These are phyloP conservation scores for Pythium chondricola DNA, from an alignment of 352 stramenopile genomes.

Conservation along the genomic window DNA sequence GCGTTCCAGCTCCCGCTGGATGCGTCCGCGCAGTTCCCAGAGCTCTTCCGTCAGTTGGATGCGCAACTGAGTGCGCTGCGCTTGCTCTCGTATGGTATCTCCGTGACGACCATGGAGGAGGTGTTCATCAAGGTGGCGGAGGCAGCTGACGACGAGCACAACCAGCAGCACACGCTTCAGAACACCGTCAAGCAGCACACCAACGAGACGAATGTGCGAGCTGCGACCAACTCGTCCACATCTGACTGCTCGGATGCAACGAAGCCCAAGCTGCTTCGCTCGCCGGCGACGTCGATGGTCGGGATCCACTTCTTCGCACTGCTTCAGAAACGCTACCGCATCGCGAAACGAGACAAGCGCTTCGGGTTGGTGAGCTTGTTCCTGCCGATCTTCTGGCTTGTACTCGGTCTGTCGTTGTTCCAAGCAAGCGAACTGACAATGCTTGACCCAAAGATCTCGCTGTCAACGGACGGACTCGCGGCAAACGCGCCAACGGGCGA, in stretches of 20 bases:
- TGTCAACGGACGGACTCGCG: conserved; percentile 14
- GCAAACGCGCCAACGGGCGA: neutral
- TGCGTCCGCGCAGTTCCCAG: conserved; percentile 37
- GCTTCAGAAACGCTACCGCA: conserved; percentile 50
- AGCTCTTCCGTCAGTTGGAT: conserved; percentile 61
- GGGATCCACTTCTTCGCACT: conserved; percentile 35
- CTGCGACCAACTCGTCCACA: conserved; percentile 1
- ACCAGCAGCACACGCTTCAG: conserved; percentile 20
- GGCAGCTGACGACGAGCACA: conserved; percentile 12
- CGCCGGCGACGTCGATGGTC: neutral
- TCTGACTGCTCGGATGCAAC: neutral
- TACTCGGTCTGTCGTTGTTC: conserved; percentile 46
- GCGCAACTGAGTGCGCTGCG: conserved; percentile 26
- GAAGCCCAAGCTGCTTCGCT: neutral
- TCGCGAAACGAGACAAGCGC: conserved; percentile 57
- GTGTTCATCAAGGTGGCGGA: conserved; percentile 87
- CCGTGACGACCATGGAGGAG: conserved; percentile 96
- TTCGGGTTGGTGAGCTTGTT: conserved; percentile 51
- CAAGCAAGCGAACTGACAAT: conserved; percentile 27
- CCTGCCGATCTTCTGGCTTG: conserved; percentile 46
- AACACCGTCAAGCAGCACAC: conserved; percentile 14
- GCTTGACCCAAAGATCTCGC: conserved; percentile 32
- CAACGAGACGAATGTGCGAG: neutral
- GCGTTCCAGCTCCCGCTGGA: conserved; percentile 59
- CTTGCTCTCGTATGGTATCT: conserved; percentile 87